These are phyloP conservation scores for Leishmania tarentolae DNA, from an alignment of 208 protist genomes.

Conservation along the genomic window DNA sequence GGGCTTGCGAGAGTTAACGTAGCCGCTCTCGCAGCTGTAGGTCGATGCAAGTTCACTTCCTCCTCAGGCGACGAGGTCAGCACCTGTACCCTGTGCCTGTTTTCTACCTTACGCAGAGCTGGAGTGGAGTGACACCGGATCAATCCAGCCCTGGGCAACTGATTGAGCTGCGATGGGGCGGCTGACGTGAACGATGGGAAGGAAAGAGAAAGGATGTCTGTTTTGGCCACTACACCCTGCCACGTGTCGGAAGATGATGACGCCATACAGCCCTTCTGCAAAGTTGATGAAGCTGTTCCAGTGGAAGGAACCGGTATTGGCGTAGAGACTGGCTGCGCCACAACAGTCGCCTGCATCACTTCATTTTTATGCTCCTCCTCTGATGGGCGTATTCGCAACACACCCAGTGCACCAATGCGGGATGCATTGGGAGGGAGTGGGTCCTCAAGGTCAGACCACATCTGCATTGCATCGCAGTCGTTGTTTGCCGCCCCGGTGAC, in stretches of 20 bases:
- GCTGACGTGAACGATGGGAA: background rate
- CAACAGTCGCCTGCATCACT: background rate
- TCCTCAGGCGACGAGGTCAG: background rate
- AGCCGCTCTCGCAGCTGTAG: background rate
- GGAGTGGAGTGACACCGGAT: background rate
- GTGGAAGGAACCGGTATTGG: background rate
- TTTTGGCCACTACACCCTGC: background rate
- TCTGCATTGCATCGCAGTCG: background rate
- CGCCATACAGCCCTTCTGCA: background rate
- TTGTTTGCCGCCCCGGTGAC: background rate
- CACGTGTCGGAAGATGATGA: background rate
- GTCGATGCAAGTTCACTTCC: too few species aligned
- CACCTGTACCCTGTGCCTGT: background rate
- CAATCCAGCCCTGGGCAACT: background rate
- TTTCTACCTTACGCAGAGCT: background rate
- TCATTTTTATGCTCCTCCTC: background rate
- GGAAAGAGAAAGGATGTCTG: background rate
- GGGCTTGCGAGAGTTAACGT: background rate
- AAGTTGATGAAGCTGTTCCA: background rate
- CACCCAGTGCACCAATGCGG: background rate
- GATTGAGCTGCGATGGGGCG: background rate
- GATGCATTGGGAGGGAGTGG: background rate
- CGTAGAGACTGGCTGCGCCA: background rate
- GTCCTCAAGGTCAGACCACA: background rate
- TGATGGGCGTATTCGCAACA: background rate